These are phyloP conservation scores for Gossypium turneri DNA, from an alignment of 345 rosid genomes.

Conservation along the genomic window DNA sequence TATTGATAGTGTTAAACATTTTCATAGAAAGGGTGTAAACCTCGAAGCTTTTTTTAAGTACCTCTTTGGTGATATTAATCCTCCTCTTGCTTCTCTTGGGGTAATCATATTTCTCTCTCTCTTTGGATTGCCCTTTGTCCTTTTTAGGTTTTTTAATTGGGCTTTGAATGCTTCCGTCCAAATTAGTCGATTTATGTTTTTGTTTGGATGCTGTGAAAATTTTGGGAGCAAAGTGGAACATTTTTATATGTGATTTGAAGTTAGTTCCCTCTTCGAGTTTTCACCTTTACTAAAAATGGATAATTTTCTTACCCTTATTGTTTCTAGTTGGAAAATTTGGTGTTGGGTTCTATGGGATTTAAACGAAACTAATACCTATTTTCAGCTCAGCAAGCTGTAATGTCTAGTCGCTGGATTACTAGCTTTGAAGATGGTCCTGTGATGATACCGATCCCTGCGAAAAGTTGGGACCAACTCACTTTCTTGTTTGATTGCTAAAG, in stretches of 20 bases:
- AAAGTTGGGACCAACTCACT: too few species aligned
- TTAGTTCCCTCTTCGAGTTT: not conserved
- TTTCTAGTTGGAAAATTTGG: not conserved
- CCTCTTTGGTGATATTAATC: constrained; percentile 47
- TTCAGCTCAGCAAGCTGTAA: not conserved
- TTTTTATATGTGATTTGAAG: not conserved
- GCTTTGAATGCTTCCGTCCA: not conserved
- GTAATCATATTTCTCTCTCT: constrained; percentile 25
- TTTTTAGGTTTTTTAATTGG: not conserved
- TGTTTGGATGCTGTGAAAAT: not conserved
- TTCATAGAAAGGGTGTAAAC: constrained; percentile 51
- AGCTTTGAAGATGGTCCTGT: not conserved
- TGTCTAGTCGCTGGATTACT: not conserved
- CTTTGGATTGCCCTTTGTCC: not conserved
- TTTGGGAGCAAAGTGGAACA: not conserved
- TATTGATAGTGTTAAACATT: constrained; percentile 39
- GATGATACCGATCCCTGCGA: not conserved
- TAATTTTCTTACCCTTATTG: not conserved
- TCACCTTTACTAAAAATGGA: not conserved
- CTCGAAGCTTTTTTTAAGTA: constrained; percentile 70
- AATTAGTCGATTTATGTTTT: not conserved
- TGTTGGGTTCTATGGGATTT: not conserved
- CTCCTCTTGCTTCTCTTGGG: constrained; percentile 48
- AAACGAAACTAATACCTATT: not conserved
- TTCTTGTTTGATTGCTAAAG: not conserved